phyloP scores from a whole-genome alignment of 1,139 yeast genomes.

The Lodderomyces margitis region DNA sequence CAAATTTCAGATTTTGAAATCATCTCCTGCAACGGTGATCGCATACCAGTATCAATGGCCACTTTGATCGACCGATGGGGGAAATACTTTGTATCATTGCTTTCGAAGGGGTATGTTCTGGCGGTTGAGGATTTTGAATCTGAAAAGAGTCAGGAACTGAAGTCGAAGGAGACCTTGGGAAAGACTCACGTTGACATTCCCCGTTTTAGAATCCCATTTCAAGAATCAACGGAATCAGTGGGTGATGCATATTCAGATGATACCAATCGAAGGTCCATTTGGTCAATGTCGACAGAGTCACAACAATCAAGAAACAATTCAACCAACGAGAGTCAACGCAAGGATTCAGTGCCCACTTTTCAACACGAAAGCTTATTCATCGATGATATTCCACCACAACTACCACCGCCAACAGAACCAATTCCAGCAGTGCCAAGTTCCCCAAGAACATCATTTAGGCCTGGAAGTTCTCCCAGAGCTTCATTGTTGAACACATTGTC shows the following conservation, averaged over 20 bases:
- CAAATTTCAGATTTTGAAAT: slow-evolving; percentile 70
- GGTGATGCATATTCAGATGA: slow-evolving; percentile 4
- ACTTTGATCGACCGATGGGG: slow-evolving; percentile 77
- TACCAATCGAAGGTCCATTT: slow-evolving; percentile 11
- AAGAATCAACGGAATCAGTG: slow-evolving; percentile 29
- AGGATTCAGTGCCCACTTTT: background rate
- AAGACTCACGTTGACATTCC: slow-evolving; percentile 35
- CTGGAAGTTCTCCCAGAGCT: slow-evolving; percentile 38
- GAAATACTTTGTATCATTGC: slow-evolving; percentile 55
- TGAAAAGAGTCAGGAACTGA: background rate
- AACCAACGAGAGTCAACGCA: background rate
- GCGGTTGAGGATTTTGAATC: slow-evolving; percentile 50
- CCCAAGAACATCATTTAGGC: slow-evolving; percentile 33
- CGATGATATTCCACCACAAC: slow-evolving; percentile 52
- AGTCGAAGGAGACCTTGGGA: slow-evolving; percentile 11
- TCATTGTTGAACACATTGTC: slow-evolving; percentile 45
- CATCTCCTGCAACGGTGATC: slow-evolving; percentile 63
- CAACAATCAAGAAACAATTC: slow-evolving; percentile 15
- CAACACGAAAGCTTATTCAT: slow-evolving; percentile 13
- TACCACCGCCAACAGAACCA: slow-evolving; percentile 55
- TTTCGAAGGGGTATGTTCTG: slow-evolving; percentile 62
- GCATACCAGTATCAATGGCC: slow-evolving; percentile 58
- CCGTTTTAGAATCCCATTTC: slow-evolving; percentile 65
- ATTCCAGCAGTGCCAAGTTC: slow-evolving; percentile 46
- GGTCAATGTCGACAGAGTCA: slow-evolving; percentile 15